Evolutionary conservation across 345 rosid genomes (phyloP).

Genomic region (Geranium brycei): DNA sequence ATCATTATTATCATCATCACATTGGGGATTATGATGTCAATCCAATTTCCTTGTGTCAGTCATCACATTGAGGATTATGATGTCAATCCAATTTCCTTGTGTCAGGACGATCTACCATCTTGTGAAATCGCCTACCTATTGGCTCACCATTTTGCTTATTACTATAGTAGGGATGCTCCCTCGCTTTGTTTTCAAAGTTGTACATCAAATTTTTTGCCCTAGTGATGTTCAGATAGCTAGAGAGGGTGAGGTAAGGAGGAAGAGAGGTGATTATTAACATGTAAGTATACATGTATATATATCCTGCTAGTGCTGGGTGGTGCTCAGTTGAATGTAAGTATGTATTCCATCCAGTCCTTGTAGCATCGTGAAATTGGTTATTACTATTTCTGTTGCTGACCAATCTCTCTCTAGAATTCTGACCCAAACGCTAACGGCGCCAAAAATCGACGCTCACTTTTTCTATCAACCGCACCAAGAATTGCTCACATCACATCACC

Average conservation of each 20-base stretch:
- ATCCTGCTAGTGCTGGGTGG: conserved; percentile 17
- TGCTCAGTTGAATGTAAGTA: conserved; percentile 16
- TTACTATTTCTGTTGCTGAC: background rate
- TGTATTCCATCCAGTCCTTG: background rate
- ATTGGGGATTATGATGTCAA: conserved; percentile 2
- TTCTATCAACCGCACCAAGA: too few relatives aligned
- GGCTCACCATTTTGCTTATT: conserved; percentile 58
- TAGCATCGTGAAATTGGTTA: background rate
- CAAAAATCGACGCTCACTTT: too few relatives aligned
- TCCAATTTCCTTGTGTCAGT: conserved; percentile 3
- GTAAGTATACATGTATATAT: conserved; percentile 11
- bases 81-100: conserved; percentile 6
- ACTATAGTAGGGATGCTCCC: conserved; percentile 47
- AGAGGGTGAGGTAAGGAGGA: conserved; percentile 47
- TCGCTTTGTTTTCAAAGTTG: conserved; percentile 51
- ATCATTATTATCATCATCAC: background rate
- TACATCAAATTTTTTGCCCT: conserved; percentile 51
- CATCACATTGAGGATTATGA: conserved; percentile 5
- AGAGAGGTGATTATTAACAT: conserved; percentile 21
- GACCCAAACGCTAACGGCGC: too few relatives aligned
- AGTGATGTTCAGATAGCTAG: conserved; percentile 65
- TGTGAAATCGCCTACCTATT: conserved; percentile 46
- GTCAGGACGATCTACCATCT: conserved; percentile 61
- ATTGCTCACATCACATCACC: too few relatives aligned
- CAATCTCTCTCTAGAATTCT: too few relatives aligned